phyloP scores from a whole-genome alignment of 805 yeast genomes.

The Lipomyces yamanashiensis region DNA sequence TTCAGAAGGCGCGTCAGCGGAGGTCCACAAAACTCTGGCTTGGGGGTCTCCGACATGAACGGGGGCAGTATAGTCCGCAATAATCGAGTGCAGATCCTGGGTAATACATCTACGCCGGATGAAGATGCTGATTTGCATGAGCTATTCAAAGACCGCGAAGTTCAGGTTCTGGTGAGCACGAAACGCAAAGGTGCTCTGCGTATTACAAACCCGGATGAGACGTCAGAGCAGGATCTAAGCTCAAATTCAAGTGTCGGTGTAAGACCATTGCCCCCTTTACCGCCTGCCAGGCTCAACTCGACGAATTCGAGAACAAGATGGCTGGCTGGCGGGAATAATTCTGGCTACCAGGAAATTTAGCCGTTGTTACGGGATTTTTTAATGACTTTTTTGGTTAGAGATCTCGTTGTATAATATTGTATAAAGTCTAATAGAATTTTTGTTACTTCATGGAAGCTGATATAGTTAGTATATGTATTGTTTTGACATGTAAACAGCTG shows the following conservation, averaged over 20 bases:
- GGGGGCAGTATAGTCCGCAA: neutral
- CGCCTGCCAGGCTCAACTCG: slow-evolving; percentile 12
- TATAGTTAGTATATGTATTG: too few species aligned
- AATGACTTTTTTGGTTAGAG: neutral
- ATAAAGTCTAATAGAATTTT: neutral
- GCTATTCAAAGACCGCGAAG: slow-evolving; percentile 59
- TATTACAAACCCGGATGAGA: slow-evolving; percentile 64
- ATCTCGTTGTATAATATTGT: neutral
- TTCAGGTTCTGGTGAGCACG: slow-evolving; percentile 72
- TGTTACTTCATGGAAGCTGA: neutral
- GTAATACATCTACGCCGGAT: slow-evolving; percentile 40
- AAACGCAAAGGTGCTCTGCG: slow-evolving; percentile 63
- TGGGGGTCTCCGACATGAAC: neutral
- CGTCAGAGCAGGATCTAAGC: neutral
- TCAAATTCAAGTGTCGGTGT: neutral
- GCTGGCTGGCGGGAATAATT: slow-evolving; percentile 10
- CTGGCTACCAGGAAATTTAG: neutral
- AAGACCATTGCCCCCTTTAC: slow-evolving; percentile 1
- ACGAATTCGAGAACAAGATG: slow-evolving; percentile 10
- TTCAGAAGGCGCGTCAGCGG: slow-evolving; percentile 26
- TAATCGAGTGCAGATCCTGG: neutral
- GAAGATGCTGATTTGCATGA: slow-evolving; percentile 43
- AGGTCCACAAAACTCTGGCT: slow-evolving; percentile 19
- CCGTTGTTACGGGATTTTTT: neutral
- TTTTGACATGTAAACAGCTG: too few species aligned